Percentiles rank a stretch among this genome's conserved stretches.
Evolutionary conservation across 306 rosid species (phyloP).

Genomic region (Prosopis cineraria): DNA sequence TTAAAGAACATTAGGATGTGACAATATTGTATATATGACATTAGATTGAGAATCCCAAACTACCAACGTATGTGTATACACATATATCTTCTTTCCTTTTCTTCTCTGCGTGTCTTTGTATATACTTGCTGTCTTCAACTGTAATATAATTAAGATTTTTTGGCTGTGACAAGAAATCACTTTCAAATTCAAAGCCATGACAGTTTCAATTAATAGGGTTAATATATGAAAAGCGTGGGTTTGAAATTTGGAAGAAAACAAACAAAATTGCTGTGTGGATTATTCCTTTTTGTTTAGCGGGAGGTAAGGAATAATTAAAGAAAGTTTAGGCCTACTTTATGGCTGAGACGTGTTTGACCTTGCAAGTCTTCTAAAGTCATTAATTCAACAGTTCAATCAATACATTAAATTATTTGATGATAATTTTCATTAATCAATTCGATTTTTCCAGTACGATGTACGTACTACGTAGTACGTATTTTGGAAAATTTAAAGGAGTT

Average conservation of each 20-base stretch:
- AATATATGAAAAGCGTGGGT: conserved; percentile 2
- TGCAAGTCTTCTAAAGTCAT: background rate
- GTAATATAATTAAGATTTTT: conserved; percentile 12
- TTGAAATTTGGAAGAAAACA: conserved; percentile 24
- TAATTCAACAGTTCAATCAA: background rate
- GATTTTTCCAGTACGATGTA: too few species aligned
- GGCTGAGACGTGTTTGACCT: conserved; percentile 12
- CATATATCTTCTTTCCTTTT: conserved; percentile 46
- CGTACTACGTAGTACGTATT: too few species aligned
- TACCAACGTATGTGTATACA: background rate
- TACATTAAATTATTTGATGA: too few species aligned
- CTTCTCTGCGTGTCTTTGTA: conserved; percentile 43
- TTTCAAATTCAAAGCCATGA: conserved; percentile 37
- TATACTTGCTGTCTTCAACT: conserved; percentile 50
- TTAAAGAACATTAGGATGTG: conserved; percentile 41
- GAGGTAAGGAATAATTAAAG: background rate
- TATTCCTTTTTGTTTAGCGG: conserved; percentile 14
- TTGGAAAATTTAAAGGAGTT: too few species aligned
- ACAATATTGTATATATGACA: conserved; percentile 34
- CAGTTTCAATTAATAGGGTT: conserved; percentile 11
- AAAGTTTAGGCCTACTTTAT: background rate
- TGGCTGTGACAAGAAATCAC: conserved; percentile 32
- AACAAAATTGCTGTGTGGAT: conserved; percentile 17
- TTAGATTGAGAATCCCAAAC: conserved; percentile 47
- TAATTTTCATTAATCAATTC: too few species aligned